Conservation (phyloP, 805 yeast species). For the Wickerhamomyces alni region DNA sequence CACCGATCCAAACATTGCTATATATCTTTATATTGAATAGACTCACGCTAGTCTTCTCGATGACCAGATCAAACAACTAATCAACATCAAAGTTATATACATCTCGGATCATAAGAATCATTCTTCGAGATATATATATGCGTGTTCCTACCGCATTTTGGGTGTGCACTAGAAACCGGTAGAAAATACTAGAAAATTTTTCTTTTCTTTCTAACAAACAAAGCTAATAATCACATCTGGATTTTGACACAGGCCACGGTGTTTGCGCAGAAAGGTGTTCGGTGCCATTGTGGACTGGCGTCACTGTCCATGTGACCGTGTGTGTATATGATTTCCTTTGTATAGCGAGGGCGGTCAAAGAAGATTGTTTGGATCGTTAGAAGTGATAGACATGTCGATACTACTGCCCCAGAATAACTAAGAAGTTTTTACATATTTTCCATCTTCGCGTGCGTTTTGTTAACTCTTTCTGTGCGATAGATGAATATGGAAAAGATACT, state of each 20-base stretch:
- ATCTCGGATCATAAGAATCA: no score
- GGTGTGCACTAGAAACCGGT: no score
- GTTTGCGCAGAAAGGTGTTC: neutral
- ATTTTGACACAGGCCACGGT: neutral
- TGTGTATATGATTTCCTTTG: neutral
- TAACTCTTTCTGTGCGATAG: constrained; percentile 32
- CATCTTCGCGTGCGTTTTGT: constrained; percentile 42
- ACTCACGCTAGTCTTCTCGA: no score
- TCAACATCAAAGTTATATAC: no score
- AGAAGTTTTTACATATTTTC: constrained; percentile 76
- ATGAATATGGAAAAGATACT: constrained; percentile 78
- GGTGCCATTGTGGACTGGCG: neutral
- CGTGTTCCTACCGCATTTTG: no score
- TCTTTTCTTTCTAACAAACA: no score
- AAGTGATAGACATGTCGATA: constrained; percentile 33
- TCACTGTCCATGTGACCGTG: no score
- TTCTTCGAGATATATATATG: no score
- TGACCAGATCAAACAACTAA: no score
- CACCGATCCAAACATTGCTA: constrained; percentile 77
- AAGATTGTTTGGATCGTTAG: constrained; percentile 11
- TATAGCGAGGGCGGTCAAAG: constrained; percentile 1
- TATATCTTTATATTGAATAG: no score
- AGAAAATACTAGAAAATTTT: no score
- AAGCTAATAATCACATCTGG: neutral
- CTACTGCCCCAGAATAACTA: constrained; percentile 52